A percentile compares a stretch with the other conserved stretches of the same genome.
These are phyloP conservation scores for Salicornia ramosissima DNA, from an alignment of 148 eudicot genomes.

Conservation along the genomic window DNA sequence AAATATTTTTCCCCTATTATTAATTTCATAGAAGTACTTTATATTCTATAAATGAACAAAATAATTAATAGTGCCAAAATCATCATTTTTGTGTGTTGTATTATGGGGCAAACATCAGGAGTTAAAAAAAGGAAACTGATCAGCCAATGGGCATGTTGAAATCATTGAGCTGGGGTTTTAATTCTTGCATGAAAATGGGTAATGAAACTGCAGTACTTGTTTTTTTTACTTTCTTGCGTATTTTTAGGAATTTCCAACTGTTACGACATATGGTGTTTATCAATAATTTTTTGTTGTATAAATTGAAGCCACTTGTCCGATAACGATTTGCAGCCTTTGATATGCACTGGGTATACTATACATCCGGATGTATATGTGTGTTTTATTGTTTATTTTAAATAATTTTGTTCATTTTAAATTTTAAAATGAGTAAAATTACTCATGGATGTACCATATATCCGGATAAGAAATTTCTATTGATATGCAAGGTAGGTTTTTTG, in stretches of 20 bases:
- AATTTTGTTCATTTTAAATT: no score
- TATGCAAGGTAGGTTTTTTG: no score
- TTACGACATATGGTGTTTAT: background rate
- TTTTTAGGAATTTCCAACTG: background rate
- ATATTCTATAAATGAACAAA: background rate
- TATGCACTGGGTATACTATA: no score
- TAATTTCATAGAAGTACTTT: background rate
- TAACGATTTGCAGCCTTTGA: no score
- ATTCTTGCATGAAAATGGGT: background rate
- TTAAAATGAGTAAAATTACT: no score
- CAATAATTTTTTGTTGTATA: no score
- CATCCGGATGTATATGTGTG: no score
- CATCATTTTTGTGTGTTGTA: conserved; percentile 2
- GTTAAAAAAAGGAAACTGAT: background rate
- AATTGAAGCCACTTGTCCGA: no score
- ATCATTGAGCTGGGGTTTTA: background rate
- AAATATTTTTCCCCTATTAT: background rate
- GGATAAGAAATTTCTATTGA: no score
- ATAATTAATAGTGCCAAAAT: background rate
- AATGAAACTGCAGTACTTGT: background rate
- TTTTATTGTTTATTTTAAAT: no score
- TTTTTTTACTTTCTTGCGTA: background rate
- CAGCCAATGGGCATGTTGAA: background rate
- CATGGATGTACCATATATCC: no score
- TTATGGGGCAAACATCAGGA: conserved; percentile 1